Percentiles rank a stretch among this genome's conserved stretches.
These are phyloP conservation scores for Fremontodendron californicum DNA, from an alignment of 345 rosid species.

Conservation along the genomic window DNA sequence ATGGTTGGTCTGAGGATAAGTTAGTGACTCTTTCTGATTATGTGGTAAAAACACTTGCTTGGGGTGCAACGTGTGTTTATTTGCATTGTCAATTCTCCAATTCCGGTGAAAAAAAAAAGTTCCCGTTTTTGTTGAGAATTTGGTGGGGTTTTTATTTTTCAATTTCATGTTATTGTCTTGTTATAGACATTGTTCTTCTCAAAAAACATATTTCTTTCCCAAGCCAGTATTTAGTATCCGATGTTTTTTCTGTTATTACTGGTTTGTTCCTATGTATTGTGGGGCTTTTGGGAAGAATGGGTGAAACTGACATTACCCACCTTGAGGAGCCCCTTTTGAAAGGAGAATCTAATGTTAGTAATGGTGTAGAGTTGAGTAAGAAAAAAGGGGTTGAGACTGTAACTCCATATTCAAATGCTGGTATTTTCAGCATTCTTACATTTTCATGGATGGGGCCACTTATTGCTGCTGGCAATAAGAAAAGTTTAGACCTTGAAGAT, in stretches of 20 bases:
- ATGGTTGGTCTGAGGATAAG: slow-evolving; percentile 34
- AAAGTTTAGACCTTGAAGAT: slow-evolving; percentile 37
- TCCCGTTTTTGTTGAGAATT: slow-evolving; percentile 40
- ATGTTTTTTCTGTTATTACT: slow-evolving; percentile 20
- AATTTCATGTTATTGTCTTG: slow-evolving; percentile 41
- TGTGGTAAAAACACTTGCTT: slow-evolving; percentile 36
- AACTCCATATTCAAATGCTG: slow-evolving; percentile 37
- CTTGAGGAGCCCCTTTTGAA: slow-evolving; percentile 43
- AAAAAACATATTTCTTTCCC: not conserved
- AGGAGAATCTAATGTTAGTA: slow-evolving; percentile 14
- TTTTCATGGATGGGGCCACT: slow-evolving; percentile 45
- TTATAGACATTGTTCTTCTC: slow-evolving; percentile 29
- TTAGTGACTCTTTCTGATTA: slow-evolving; percentile 40
- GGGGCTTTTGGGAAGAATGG: slow-evolving; percentile 3
- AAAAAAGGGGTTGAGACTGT: slow-evolving; percentile 18
- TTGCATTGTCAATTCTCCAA: slow-evolving; percentile 24
- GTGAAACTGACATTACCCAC: slow-evolving; percentile 11
- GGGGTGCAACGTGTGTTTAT: slow-evolving; percentile 40
- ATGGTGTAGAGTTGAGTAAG: slow-evolving; percentile 14
- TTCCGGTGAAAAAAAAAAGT: slow-evolving; percentile 19
- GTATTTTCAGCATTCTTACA: slow-evolving; percentile 28
- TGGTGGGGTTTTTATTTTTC: slow-evolving; percentile 49
- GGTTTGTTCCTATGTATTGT: slow-evolving; percentile 18
- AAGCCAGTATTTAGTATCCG: slow-evolving; percentile 7
- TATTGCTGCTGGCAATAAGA: slow-evolving; percentile 36